Percentiles rank a stretch among this genome's conserved stretches.
Evolutionary conservation across 1,284 basidiomycete genomes (phyloP).

Genomic region (Trichosporon coremiiforme): DNA sequence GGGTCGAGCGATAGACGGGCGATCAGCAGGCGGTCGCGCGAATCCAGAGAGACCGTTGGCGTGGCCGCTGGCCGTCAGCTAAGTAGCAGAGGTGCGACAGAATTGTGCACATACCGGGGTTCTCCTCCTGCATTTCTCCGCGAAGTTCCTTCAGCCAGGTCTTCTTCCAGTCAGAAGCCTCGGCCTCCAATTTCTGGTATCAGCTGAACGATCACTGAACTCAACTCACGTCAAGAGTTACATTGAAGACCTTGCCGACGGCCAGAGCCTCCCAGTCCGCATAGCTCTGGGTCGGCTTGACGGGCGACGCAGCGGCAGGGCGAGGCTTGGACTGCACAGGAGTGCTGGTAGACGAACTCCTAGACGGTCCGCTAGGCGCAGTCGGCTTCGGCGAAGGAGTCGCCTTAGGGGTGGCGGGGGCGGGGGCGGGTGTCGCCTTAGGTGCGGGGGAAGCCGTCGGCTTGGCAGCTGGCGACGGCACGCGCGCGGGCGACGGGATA

Average conservation of each 20-base stretch:
- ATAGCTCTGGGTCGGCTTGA: constrained; percentile 57
- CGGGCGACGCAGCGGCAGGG: not conserved
- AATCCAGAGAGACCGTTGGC: constrained; percentile 45
- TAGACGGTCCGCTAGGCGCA: not conserved
- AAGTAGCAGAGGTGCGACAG: not conserved
- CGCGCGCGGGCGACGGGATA: not conserved
- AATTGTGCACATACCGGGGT: constrained; percentile 59
- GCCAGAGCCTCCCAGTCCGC: constrained; percentile 73
- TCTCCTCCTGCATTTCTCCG: constrained; percentile 71
- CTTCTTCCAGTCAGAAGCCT: constrained; percentile 68
- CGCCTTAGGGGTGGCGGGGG: constrained; percentile 19
- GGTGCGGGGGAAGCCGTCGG: constrained; percentile 39
- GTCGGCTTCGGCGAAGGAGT: not conserved
- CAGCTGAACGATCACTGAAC: constrained; percentile 12
- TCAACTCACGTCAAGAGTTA: constrained; percentile 71
- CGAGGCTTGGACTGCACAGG: not conserved
- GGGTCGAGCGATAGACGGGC: constrained; percentile 83
- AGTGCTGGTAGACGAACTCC: constrained; percentile 28
- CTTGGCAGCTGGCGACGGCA: constrained; percentile 24
- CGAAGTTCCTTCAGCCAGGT: constrained; percentile 82
- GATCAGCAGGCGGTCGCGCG: constrained; percentile 69
- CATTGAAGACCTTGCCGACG: constrained; percentile 69
- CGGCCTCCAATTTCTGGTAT: constrained; percentile 68
- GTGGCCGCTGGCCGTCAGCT: constrained; percentile 28
- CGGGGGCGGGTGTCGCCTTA: constrained; percentile 34